Evolutionary conservation across 495 filamentous ascomycete genomes (phyloP).

Genomic region (Penicillium goetzii): DNA sequence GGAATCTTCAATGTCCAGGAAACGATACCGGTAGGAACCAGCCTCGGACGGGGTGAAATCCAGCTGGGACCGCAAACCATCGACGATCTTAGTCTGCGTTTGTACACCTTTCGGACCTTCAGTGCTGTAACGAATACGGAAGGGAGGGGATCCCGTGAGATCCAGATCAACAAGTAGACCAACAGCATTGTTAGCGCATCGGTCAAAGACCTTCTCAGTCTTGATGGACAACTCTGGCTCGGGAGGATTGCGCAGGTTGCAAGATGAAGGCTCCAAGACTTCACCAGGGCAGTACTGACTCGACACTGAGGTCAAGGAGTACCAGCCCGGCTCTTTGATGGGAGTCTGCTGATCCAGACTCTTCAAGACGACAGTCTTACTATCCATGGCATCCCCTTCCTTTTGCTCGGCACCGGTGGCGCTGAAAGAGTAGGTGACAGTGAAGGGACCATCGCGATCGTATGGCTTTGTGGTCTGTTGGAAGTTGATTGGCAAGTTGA

Average conservation of each 20-base stretch:
- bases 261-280: slow-evolving; percentile 88
- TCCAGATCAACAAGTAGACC: slow-evolving; percentile 86
- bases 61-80: slow-evolving; percentile 73
- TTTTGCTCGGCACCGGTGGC: slow-evolving; percentile 58
- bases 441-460: slow-evolving; percentile 45
- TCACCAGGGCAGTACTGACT: slow-evolving; percentile 85
- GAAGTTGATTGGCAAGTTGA: slow-evolving; percentile 74
- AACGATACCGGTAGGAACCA: slow-evolving; percentile 84
- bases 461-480: slow-evolving; percentile 60
- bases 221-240: slow-evolving; percentile 76
- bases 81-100: slow-evolving; percentile 54
- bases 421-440: slow-evolving; percentile 61
- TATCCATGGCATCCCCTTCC: slow-evolving; percentile 56
- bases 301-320: slow-evolving; percentile 75
- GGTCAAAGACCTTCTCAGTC: slow-evolving; percentile 83
- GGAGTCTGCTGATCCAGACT: slow-evolving; percentile 40
- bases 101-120: slow-evolving; percentile 61
- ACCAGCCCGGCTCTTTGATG: slow-evolving; percentile 81
- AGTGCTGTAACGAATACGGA: slow-evolving; percentile 72
- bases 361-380: slow-evolving; percentile 49
- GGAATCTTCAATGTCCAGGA: slow-evolving; percentile 75
- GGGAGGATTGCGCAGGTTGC: slow-evolving; percentile 85
- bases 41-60: slow-evolving; percentile 81
- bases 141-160: slow-evolving; percentile 87
- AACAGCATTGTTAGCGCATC: slow-evolving; percentile 90